These are phyloP conservation scores for Beauveria rudraprayagi DNA, from an alignment of 2,329 filamentous ascomycete species.

Conservation along the genomic window DNA sequence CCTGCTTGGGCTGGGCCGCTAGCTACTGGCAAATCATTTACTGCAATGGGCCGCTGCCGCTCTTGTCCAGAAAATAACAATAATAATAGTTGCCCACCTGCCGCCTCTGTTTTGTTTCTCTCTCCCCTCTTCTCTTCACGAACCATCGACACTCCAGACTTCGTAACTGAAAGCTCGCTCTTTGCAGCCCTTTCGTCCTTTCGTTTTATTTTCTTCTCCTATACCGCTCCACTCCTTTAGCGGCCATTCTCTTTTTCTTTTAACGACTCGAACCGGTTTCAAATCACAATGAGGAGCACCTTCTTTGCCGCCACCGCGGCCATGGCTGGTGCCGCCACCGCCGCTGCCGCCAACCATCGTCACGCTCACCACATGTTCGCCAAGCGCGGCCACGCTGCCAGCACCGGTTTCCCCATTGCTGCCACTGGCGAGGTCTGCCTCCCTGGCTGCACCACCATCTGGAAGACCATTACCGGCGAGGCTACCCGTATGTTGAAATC, in stretches of 20 bases:
- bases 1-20: neutral
- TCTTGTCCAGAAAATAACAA: slow-evolving; percentile 18
- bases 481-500: slow-evolving; percentile 48
- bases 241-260: slow-evolving; percentile 20
- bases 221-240: too few species aligned
- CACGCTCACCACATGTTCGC: slow-evolving; percentile 54
- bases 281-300: slow-evolving; percentile 64
- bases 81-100: slow-evolving; percentile 35
- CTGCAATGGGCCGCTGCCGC: slow-evolving; percentile 13
- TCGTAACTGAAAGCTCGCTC: slow-evolving; percentile 40
- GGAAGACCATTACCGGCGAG: slow-evolving; percentile 61
- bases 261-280: slow-evolving; percentile 22
- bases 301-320: slow-evolving; percentile 57
- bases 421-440: slow-evolving; percentile 39
- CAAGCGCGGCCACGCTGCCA: slow-evolving; percentile 37
- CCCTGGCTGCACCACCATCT: slow-evolving; percentile 64
- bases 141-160: slow-evolving; percentile 38
- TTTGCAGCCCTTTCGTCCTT: slow-evolving; percentile 40
- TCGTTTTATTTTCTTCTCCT: slow-evolving; percentile 29
- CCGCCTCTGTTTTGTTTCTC: slow-evolving; percentile 27
- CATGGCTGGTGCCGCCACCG: slow-evolving; percentile 48
- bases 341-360: slow-evolving; percentile 51
- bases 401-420: slow-evolving; percentile 1
- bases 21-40: neutral
- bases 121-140: slow-evolving; percentile 32